phyloP scores from a whole-genome alignment of 139 green algal species.

The Nannochloris sp. region DNA sequence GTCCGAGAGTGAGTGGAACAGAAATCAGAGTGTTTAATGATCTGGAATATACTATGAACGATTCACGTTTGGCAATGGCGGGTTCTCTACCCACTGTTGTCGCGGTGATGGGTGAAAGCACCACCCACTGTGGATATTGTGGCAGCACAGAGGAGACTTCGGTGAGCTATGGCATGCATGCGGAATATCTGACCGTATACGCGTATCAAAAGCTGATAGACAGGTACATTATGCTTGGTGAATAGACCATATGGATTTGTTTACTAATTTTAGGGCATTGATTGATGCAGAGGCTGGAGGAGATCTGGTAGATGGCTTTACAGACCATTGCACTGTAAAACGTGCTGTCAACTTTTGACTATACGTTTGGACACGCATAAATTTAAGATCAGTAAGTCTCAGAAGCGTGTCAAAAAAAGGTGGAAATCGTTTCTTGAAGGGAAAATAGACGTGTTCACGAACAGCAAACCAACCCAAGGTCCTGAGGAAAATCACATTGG shows the following conservation, averaged over 20 bases:
- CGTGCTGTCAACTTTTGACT: slow-evolving; percentile 40
- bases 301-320: slow-evolving; percentile 40
- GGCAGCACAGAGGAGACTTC: slow-evolving; percentile 6
- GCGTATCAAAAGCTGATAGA: slow-evolving; percentile 29
- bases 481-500: too few species aligned
- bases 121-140: slow-evolving; percentile 28
- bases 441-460: too few species aligned
- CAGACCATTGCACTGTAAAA: slow-evolving; percentile 20
- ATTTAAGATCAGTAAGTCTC: slow-evolving; percentile 29
- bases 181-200: slow-evolving; percentile 13
- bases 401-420: slow-evolving; percentile 15
- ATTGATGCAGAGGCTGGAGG: slow-evolving; percentile 27
- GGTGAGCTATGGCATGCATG: slow-evolving; percentile 29
- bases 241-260: too few species aligned
- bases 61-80: too few species aligned
- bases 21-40: too few species aligned
- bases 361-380: slow-evolving; percentile 37
- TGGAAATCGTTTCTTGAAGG: slow-evolving; percentile 25
- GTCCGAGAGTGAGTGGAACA: too few species aligned
- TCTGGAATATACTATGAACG: too few species aligned
- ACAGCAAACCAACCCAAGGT: too few species aligned
- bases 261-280: too few species aligned
- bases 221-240: background rate
- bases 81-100: slow-evolving; percentile 1
- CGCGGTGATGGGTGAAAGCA: slow-evolving; percentile 15